A percentile compares a stretch with the other conserved stretches of the same genome.
Evolutionary conservation across 805 yeast genomes (phyloP).

Genomic region (Scheffersomyces coipomensis): DNA sequence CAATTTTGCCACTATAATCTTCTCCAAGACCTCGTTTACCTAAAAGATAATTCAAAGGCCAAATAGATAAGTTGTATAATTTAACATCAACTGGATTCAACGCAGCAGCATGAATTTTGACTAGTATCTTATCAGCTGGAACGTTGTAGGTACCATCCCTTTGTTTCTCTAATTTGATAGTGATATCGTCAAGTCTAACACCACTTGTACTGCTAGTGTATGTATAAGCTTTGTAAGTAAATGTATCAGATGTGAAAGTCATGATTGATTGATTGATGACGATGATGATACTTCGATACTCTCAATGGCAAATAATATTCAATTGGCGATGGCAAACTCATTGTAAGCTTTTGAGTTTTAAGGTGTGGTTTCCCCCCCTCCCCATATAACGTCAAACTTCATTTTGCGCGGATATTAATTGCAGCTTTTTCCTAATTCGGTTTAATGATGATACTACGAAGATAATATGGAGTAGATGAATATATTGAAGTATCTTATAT

Average conservation of each 20-base stretch:
- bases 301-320: too few species aligned
- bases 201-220: conserved; percentile 14
- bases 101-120: conserved; percentile 30
- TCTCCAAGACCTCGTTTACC: conserved; percentile 23
- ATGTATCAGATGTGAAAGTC: conserved; percentile 9
- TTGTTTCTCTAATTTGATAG: conserved; percentile 9
- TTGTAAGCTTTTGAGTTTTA: too few species aligned
- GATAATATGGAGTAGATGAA: too few species aligned
- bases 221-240: conserved; percentile 14
- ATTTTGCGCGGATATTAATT: too few species aligned
- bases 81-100: conserved; percentile 33
- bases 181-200: conserved; percentile 8
- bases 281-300: too few species aligned
- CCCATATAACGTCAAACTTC: too few species aligned
- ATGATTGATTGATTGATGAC: too few species aligned
- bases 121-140: conserved; percentile 17
- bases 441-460: too few species aligned
- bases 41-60: conserved; percentile 3
- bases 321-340: too few species aligned
- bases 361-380: too few species aligned
- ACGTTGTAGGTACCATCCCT: conserved; percentile 13
- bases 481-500: too few species aligned
- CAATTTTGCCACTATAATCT: conserved; percentile 34
- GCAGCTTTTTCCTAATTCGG: too few species aligned
- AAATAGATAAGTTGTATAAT: conserved; percentile 14